Base-by-base conservation (phyloP, 345 rosid genomes). In the Camelina neglecta region DNA sequence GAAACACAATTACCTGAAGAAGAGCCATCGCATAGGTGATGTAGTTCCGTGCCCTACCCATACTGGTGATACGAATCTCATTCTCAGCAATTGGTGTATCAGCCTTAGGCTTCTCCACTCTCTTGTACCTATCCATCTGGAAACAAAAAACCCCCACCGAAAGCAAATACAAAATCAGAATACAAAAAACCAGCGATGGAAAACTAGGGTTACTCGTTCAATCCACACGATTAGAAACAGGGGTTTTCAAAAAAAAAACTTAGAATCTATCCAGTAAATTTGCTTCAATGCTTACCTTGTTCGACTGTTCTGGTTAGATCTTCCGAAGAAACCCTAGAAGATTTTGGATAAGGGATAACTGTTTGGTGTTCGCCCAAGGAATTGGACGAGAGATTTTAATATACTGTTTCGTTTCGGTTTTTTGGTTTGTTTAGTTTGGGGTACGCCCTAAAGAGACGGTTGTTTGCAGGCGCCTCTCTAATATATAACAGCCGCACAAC, bases 11-110 rank as follows among this genome's bases (percentile, higher is more conserved):
- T 57, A 89, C 97, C 86, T 88, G 95, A 74, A 91, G 90, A 81
- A 89, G 84, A 82, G 80, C 78, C 97, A 91, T 83, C 69, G 93
- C 97, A 61, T 91, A 91, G 18, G 97, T 83, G 85, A 91, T 91
- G 77, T 89, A 91, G 81, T 82, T 88, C 57, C 97, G 89, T 80
- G 90, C 87, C 87, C 95, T 82, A 60, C 97, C 97, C 76, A 83
- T 89, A 80, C 94, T 89, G 16, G 95, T 91, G 79, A 91, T 86
- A 35, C 97, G 88, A 85, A 91, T 88, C 88, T 91, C 97, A 57
- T 91, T 91, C 89, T 89, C 95, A 21, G 88, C 92, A 73, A 91
- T 91, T 20, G 89, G 86, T 1, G 89, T 79, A 74, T 83, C 91
- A 11, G 84, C 90, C 81, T 85, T 89, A 35, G 90, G 91, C 84